Conservation (phyloP, 768 basidiomycete species). For the Mycena kentingensis region DNA sequence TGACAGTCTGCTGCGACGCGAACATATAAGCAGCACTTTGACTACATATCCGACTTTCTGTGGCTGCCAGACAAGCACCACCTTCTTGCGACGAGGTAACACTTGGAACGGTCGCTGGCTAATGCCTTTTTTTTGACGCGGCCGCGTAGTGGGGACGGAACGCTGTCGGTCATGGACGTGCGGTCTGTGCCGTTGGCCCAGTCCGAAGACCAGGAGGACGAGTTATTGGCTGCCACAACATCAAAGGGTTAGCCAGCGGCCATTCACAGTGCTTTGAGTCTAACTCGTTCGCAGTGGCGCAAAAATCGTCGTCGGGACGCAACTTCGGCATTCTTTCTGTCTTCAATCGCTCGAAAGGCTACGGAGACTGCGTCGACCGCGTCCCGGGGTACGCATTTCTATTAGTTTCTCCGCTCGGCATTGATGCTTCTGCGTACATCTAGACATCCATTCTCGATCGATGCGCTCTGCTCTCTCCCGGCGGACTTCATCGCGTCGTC, state of each 20-base stretch:
- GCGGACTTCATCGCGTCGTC: constrained; percentile 21
- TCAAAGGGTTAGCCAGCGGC: constrained; percentile 64
- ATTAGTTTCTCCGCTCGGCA: neutral
- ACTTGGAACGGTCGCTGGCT: neutral
- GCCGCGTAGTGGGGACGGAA: constrained; percentile 96
- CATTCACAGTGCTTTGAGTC: constrained; percentile 10
- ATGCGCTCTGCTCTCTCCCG: constrained; percentile 79
- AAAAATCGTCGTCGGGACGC: constrained; percentile 88
- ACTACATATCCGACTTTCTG: constrained; percentile 91
- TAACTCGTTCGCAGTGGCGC: constrained; percentile 48
- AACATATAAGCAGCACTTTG: constrained; percentile 84
- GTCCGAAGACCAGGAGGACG: constrained; percentile 96
- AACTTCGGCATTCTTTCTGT: constrained; percentile 86
- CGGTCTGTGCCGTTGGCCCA: constrained; percentile 81
- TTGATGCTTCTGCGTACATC: constrained; percentile 21
- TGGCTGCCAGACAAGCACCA: constrained; percentile 85
- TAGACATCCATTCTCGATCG: constrained; percentile 90
- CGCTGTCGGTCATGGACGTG: constrained; percentile 89
- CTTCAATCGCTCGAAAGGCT: constrained; percentile 85
- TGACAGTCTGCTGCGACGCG: constrained; percentile 64
- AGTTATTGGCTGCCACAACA: constrained; percentile 84
- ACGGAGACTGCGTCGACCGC: constrained; percentile 91
- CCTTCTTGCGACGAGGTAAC: constrained; percentile 83
- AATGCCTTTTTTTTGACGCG: neutral
- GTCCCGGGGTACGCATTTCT: constrained; percentile 67